Evolutionary conservation across 169 alveolate genomes (phyloP), one percentile per base, ranked within the genome.

Genomic region (Plasmodium falciparum): DNA sequence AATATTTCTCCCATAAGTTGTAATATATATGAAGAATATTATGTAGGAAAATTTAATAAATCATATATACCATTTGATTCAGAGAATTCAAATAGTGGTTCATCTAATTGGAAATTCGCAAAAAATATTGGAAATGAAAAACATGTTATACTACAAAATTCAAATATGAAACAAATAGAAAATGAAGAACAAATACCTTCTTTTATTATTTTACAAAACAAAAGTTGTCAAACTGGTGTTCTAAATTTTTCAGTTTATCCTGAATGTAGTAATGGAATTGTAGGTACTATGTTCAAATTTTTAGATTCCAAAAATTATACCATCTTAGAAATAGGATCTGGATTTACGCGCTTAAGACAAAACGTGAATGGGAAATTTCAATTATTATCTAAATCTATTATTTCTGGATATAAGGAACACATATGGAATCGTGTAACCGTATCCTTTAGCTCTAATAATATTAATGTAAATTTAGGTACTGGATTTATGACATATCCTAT

Each of bases 41-140:
- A 49, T 59, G 61, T 80, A 15, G 74, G 69, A 59, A 88, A 54
- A 15, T 66, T 59, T 49, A 24, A 52, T 20, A 54, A 39, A 22
- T 61, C 73, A 26, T 63, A 91, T 54, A 17, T 22, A 13, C 50
- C 49, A 39, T 58, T 22, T 50, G 89, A 92, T 47, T 54, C 76
- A 17, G 92, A 71, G 22, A 47, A 50, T n/a, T 47, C 50, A 24
- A 56, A 73, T 70, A 80, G 63, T 91, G 88, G 90, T 66, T 83
- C 66, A 17, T 56, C 83, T 22, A 73, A 74, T 29, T 95, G 97
- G 97, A 85, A 61, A 70, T 91, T 76, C 69, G 94, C 89, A 8
- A 85, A 90, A 66, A 92, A 95, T 69, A 74, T 95, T n/a, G 96
- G 94, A 22, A 97, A 96, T 59, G 96, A 95, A 88, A 80, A 73